These are phyloP conservation scores for Starmerella asiatica DNA, from an alignment of 805 yeast species.

Conservation along the genomic window DNA sequence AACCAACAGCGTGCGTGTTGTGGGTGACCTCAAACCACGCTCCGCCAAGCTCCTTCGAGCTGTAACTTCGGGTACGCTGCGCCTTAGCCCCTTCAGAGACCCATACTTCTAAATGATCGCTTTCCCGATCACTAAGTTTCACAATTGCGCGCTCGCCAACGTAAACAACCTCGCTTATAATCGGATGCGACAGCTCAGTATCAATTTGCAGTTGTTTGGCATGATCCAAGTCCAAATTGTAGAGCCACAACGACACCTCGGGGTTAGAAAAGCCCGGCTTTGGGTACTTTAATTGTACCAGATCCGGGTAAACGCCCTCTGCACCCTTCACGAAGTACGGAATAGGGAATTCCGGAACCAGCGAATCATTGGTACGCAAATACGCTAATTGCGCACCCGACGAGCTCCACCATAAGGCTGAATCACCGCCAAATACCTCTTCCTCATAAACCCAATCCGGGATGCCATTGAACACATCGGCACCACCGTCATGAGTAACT, in stretches of 20 bases:
- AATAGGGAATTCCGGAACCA: slow-evolving; percentile 57
- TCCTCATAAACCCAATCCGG: slow-evolving; percentile 96
- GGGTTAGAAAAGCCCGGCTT: slow-evolving; percentile 76
- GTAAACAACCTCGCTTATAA: slow-evolving; percentile 63
- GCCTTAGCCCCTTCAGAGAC: slow-evolving; percentile 36
- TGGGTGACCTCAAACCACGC: slow-evolving; percentile 73
- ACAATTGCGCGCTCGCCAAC: slow-evolving; percentile 44
- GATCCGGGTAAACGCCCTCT: slow-evolving; percentile 40
- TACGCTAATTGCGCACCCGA: slow-evolving; percentile 51
- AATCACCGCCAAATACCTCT: slow-evolving; percentile 60
- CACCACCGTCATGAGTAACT: slow-evolving; percentile 59
- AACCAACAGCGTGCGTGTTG: slow-evolving; percentile 38
- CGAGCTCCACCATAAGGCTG: slow-evolving; percentile 82
- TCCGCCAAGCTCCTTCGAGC: slow-evolving; percentile 30
- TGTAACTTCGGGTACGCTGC: slow-evolving; percentile 37
- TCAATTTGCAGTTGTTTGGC: slow-evolving; percentile 10
- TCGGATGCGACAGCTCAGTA: slow-evolving; percentile 26
- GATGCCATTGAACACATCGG: slow-evolving; percentile 63
- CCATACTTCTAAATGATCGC: slow-evolving; percentile 48
- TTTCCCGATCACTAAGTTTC: slow-evolving; percentile 49
- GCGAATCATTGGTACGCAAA: slow-evolving; percentile 56
- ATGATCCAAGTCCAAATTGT: slow-evolving; percentile 28
- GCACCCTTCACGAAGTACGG: slow-evolving; percentile 51
- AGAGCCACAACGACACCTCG: slow-evolving; percentile 40
- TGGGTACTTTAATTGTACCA: slow-evolving; percentile 58